These are phyloP conservation scores for Candida sanyaensis DNA, from an alignment of 1,139 yeast genomes.

Conservation along the genomic window DNA sequence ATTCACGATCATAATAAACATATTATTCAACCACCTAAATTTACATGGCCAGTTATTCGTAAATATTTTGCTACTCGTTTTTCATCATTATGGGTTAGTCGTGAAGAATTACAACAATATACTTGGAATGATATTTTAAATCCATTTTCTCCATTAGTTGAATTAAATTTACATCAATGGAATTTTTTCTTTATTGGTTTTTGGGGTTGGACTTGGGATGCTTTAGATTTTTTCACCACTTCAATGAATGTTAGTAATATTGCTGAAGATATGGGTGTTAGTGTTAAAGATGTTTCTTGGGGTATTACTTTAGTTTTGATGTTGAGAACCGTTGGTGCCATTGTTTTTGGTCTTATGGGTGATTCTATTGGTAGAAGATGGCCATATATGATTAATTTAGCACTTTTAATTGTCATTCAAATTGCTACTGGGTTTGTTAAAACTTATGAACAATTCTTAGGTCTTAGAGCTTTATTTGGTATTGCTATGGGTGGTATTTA, in stretches of 20 bases:
- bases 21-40: constrained; percentile 33
- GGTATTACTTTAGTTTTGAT: constrained; percentile 47
- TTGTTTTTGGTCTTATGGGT: constrained; percentile 39
- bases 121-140: constrained; percentile 32
- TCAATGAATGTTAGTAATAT: constrained; percentile 33
- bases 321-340: constrained; percentile 47
- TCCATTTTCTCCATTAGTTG: constrained; percentile 34
- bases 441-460: constrained; percentile 40
- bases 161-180: constrained; percentile 36
- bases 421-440: constrained; percentile 43
- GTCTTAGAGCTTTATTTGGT: constrained; percentile 43
- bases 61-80: constrained; percentile 31
- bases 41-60: constrained; percentile 25
- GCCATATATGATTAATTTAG: constrained; percentile 37
- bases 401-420: constrained; percentile 34
- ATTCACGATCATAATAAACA: constrained; percentile 60
- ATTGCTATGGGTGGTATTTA: constrained; percentile 47
- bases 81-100: constrained; percentile 33
- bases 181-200: constrained; percentile 35
- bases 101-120: constrained; percentile 29
- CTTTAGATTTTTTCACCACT: constrained; percentile 43
- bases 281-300: constrained; percentile 39
- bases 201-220: constrained; percentile 47
- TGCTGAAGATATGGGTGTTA: constrained; percentile 27
- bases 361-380: constrained; percentile 40